Conservation (phyloP, 2,329 filamentous ascomycete species). For the Diplodia seriata region DNA sequence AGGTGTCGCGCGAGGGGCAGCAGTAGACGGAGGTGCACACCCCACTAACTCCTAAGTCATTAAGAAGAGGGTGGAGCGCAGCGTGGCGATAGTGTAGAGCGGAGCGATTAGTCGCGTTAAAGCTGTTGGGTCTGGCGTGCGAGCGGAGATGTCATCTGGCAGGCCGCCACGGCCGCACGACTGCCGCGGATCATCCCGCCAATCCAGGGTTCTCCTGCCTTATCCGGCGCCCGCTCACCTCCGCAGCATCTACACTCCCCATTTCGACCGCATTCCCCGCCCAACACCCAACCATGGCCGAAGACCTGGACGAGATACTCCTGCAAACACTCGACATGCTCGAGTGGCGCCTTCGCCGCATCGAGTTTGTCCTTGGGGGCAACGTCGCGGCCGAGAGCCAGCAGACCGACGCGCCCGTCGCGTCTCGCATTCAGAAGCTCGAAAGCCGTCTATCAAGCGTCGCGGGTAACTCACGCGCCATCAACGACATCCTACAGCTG, state of each 20-base stretch:
- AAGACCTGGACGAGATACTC: conserved; percentile 49
- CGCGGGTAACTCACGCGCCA: conserved; percentile 48
- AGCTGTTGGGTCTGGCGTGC: conserved; percentile 22
- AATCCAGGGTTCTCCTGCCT: conserved; percentile 24
- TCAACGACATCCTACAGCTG: conserved; percentile 51
- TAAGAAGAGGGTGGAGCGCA: conserved; percentile 7
- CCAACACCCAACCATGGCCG: conserved; percentile 33
- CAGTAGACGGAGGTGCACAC: conserved; percentile 21
- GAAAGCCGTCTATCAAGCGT: conserved; percentile 50
- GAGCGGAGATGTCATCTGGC: conserved; percentile 30
- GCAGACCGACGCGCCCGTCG: conserved; percentile 40
- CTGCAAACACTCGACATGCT: conserved; percentile 53
- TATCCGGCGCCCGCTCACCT: conserved; percentile 14
- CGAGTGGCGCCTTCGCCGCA: conserved; percentile 53
- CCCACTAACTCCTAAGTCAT: conserved; percentile 25
- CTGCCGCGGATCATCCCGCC: conserved; percentile 22
- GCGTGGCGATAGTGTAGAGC: background rate
- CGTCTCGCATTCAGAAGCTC: conserved; percentile 47
- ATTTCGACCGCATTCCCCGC: background rate
- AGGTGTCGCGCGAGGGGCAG: conserved; percentile 14
- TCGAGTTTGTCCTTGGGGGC: conserved; percentile 54
- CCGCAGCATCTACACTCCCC: conserved; percentile 12
- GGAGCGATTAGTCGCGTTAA: conserved; percentile 17
- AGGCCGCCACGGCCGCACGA: conserved; percentile 14
- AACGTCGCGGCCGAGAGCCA: conserved; percentile 38